A percentile compares a stretch with the other conserved stretches of the same genome.
Evolutionary conservation across 2,329 filamentous ascomycete species (phyloP).

Genomic region (Claviceps africana): DNA sequence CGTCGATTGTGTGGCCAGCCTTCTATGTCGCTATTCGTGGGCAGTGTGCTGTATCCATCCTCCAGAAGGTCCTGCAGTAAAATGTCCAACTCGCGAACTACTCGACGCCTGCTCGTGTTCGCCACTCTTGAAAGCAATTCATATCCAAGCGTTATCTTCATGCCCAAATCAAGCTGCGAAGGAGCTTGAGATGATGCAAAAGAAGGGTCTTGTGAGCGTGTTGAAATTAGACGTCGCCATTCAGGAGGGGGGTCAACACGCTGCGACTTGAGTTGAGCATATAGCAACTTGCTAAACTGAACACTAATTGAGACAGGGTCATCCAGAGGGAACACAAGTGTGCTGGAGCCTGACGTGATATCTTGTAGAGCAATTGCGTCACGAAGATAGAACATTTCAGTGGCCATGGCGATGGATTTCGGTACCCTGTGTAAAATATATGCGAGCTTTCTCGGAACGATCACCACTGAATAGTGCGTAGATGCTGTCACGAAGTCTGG

Average conservation of each 20-base stretch:
- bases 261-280: conserved; percentile 80
- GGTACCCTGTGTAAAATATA: conserved; percentile 64
- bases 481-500: conserved; percentile 60
- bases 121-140: conserved; percentile 68
- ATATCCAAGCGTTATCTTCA: conserved; percentile 83
- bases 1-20: conserved; percentile 46
- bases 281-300: conserved; percentile 77
- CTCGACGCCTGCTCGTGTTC: conserved; percentile 51
- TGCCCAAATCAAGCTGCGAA: conserved; percentile 51
- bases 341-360: conserved; percentile 40
- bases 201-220: conserved; percentile 7
- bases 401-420: conserved; percentile 63
- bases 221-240: conserved; percentile 26
- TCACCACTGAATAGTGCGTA: conserved; percentile 60
- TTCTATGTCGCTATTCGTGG: conserved; percentile 58
- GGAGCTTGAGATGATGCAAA: conserved; percentile 7
- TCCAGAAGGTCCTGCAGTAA: conserved; percentile 61
- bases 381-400: conserved; percentile 85
- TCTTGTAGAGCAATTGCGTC: conserved; percentile 64
- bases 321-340: conserved; percentile 53
- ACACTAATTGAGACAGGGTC: conserved; percentile 71
- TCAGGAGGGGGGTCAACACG: conserved; percentile 53
- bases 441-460: conserved; percentile 69
- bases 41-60: conserved; percentile 53
- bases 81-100: conserved; percentile 62